Evolutionary conservation across 352 stramenopile species (phyloP), one percentile per base, ranked within the genome.

Genomic region (Phytophthora litchii): DNA sequence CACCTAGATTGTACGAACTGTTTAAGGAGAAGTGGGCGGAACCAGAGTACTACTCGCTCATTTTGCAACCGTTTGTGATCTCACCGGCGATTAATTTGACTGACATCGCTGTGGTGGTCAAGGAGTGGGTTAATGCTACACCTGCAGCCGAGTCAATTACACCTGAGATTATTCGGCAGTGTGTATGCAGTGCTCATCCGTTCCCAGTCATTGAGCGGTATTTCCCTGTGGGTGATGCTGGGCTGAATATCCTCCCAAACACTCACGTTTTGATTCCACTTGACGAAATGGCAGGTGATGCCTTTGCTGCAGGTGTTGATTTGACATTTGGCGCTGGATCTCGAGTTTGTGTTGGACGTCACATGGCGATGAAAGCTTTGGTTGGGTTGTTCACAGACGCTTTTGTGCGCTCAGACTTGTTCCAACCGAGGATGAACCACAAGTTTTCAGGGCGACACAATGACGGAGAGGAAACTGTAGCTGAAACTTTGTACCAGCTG

Each of bases 341-440:
- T 34, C 60, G 66, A 20, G 23, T 63, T 34, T 74, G 66, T 51
- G 50, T 64, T 17, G 66, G 66, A 13, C 66, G 66, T 34, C 66
- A 68, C 37, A 71, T 74, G 49, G 66, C 66, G 12, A 71, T 74
- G 66, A 74, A 74, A 61, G 60, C 60, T 8, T 71, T 74, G 66
- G 31, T 51, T 13, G 66, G 66, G 20, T 42, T 74, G 16, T 74
- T 74, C 12, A 74, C 54, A 7, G 60, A 74, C 54, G 27, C 21
- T 0, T 42, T 74, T 4, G 60, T 70, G 23, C 60, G 60, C 21
- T 74, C 60, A 11, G 37, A 68, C 4, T 36, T 31, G 34, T 74
- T 74, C 17, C 60, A 70, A 17, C 66, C 66, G 2, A 54, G 25
- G 34, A 13, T 74, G 16, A 60, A 67, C 21, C 66, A 74, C 36